Evolutionary conservation across 768 basidiomycete genomes (phyloP).

Genomic region (Kwoniella newhampshirensis): DNA sequence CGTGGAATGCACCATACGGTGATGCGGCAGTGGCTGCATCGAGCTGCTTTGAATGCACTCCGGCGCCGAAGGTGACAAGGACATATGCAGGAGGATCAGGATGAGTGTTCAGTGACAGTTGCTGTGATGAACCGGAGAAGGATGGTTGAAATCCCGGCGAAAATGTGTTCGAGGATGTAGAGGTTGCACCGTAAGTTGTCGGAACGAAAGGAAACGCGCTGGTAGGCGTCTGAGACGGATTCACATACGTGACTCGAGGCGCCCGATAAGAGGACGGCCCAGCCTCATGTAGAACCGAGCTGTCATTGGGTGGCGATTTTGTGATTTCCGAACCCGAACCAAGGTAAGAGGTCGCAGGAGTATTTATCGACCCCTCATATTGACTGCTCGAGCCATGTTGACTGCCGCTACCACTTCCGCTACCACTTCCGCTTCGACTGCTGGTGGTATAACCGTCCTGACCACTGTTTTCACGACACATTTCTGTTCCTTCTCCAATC

Average conservation of each 20-base stretch:
- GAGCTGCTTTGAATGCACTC: constrained; percentile 78
- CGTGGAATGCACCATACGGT: constrained; percentile 47
- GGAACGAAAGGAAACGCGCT: constrained; percentile 28
- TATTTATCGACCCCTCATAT: constrained; percentile 5
- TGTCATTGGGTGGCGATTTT: constrained; percentile 11
- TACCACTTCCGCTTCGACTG: constrained; percentile 17
- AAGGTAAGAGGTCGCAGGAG: constrained; percentile 10
- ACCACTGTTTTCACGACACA: constrained; percentile 7
- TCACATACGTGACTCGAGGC: constrained; percentile 45
- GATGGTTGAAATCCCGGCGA: constrained; percentile 10
- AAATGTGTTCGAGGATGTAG: constrained; percentile 14
- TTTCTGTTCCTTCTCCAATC: constrained; percentile 1
- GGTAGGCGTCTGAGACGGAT: constrained; percentile 40
- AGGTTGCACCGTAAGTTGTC: constrained; percentile 24
- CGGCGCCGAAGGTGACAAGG: constrained; percentile 77
- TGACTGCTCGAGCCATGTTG: constrained; percentile 2
- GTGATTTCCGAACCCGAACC: constrained; percentile 16
- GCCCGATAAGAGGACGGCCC: constrained; percentile 10
- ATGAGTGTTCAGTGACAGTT: constrained; percentile 31
- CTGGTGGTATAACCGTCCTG: neutral
- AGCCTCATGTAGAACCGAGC: constrained; percentile 9
- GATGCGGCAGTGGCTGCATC: constrained; percentile 69
- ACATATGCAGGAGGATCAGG: constrained; percentile 65
- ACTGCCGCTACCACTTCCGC: constrained; percentile 21
- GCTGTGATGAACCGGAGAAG: constrained; percentile 15